Base-by-base conservation (phyloP, 1,139 yeast species). In the Hyphopichia pseudoburtonii region DNA sequence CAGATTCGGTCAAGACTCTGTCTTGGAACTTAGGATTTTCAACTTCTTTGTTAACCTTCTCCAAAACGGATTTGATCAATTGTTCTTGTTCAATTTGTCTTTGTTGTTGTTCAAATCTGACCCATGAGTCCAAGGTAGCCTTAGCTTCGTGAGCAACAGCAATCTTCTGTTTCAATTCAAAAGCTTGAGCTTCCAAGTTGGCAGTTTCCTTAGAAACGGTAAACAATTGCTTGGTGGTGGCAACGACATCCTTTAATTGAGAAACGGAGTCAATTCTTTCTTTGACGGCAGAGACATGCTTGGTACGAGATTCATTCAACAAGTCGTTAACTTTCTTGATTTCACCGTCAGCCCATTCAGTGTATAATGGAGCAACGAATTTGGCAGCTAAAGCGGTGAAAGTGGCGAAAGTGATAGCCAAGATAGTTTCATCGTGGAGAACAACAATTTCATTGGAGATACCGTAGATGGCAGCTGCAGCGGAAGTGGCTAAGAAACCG, bases 51-150 rank as follows among this genome's bases (percentile, higher is more conserved):
- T 86, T 81, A 55, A 92, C 95, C 77, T 88, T 89, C 43, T 88
- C 74, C 61, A 89, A 85, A 51, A 92, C 96, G 42, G 90, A 64
- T 64, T 85, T 75, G 57, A 95, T 82, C 60, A 92, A 81, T 70
- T 88, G 96, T 66, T 82, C 80, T 78, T 92, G 98, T 77, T 92
- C 96, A 61, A 84, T 73, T 78, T 88, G 96, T 76, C 97, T 92
- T 57, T 90, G 94, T 64, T 88, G 90, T 53, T 88, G 85, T 77
- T 92, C 98, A 70, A 86, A 88, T 82, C 97, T 88, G 56, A 89
- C 97, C 98, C 98, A 92, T 26, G 97, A 88, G 72, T 92, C 98
- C 64, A 92, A 82, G 44, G 92, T 95, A 42, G 95, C 72, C 76
- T 86, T 89, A 60, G 97, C 97, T 76, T 89, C 96, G 45, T 73